These are phyloP conservation scores for Begonia fuchsioides DNA, from an alignment of 306 rosid species.

Conservation along the genomic window DNA sequence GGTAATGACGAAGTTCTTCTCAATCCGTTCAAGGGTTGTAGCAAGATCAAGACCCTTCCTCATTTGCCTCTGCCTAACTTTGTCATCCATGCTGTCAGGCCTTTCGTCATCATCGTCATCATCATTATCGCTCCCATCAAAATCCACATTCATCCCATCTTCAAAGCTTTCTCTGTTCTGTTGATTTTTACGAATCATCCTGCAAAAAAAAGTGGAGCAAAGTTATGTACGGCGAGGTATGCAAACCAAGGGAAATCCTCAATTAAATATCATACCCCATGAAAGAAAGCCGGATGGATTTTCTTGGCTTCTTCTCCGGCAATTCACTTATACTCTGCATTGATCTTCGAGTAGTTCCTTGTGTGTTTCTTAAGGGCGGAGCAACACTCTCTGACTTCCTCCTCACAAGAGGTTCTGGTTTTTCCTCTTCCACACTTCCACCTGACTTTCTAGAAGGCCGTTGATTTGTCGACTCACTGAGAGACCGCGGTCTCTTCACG, in stretches of 20 bases:
- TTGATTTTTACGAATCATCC: slow-evolving; percentile 48
- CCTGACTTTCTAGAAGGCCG: slow-evolving; percentile 46
- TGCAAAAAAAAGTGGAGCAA: slow-evolving; percentile 1
- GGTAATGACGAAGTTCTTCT: slow-evolving; percentile 95
- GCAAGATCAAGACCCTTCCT: slow-evolving; percentile 96
- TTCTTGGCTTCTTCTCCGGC: slow-evolving; percentile 59
- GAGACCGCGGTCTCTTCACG: slow-evolving; percentile 75
- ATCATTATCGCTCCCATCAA: slow-evolving; percentile 17
- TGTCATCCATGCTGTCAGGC: slow-evolving; percentile 39
- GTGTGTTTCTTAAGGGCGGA: slow-evolving; percentile 32
- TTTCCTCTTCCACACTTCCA: slow-evolving; percentile 21
- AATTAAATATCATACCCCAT: slow-evolving; percentile 53
- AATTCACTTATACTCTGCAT: slow-evolving; percentile 58
- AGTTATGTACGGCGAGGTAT: no score
- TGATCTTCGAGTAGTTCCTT: slow-evolving; percentile 22
- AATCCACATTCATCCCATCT: slow-evolving; percentile 10
- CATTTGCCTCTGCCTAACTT: slow-evolving; percentile 58
- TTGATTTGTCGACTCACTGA: slow-evolving; percentile 61
- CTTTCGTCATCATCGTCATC: slow-evolving; percentile 46
- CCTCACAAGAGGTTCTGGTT: slow-evolving; percentile 17
- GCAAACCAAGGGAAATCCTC: no score
- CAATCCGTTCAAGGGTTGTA: slow-evolving; percentile 93
- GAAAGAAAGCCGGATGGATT: slow-evolving; percentile 49
- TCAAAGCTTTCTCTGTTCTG: slow-evolving; percentile 26
- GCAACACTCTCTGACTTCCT: slow-evolving; percentile 53